A percentile compares a stretch with the other conserved stretches of the same genome.
These are phyloP conservation scores for Strobilomyces dryophilus DNA, from an alignment of 768 basidiomycete genomes.

Conservation along the genomic window DNA sequence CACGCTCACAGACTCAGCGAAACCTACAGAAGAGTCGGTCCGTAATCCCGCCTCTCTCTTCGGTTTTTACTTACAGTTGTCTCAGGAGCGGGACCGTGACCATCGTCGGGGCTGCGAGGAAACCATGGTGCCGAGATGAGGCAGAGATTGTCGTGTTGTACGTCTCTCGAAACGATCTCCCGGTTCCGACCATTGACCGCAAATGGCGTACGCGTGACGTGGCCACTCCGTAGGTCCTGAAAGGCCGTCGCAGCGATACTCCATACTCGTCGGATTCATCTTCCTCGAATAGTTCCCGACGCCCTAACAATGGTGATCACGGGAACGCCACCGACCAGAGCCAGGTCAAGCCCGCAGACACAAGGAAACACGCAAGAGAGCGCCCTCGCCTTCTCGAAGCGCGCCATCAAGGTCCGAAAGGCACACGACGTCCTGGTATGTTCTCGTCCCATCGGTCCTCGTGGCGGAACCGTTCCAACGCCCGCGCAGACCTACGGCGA, in stretches of 20 bases:
- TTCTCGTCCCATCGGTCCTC: background rate
- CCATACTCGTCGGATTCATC: constrained; percentile 18
- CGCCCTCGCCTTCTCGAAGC: constrained; percentile 59
- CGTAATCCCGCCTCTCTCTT: background rate
- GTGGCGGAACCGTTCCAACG: no score
- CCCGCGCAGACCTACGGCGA: constrained; percentile 55
- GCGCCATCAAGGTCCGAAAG: constrained; percentile 50
- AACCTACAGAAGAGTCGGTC: constrained; percentile 8
- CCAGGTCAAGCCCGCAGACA: no score
- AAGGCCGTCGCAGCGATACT: constrained; percentile 13
- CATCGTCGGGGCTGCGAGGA: constrained; percentile 1
- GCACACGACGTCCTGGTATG: constrained; percentile 51
- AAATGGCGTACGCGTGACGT: constrained; percentile 21
- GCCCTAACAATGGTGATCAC: no score
- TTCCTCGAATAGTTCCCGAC: constrained; percentile 13
- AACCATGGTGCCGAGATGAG: constrained; percentile 1
- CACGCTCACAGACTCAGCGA: constrained; percentile 2
- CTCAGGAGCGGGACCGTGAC: constrained; percentile 13
- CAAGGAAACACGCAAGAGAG: constrained; percentile 30
- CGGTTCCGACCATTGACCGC: constrained; percentile 17
- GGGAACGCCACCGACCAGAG: constrained; percentile 45
- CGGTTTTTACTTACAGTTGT: background rate
- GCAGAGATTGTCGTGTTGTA: constrained; percentile 28
- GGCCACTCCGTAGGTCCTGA: constrained; percentile 18
- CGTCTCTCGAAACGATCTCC: constrained; percentile 6